Percentiles rank a stretch among this genome's conserved stretches.
These are phyloP conservation scores for Lippia alba DNA, from an alignment of 305 asterid genomes.

Conservation along the genomic window DNA sequence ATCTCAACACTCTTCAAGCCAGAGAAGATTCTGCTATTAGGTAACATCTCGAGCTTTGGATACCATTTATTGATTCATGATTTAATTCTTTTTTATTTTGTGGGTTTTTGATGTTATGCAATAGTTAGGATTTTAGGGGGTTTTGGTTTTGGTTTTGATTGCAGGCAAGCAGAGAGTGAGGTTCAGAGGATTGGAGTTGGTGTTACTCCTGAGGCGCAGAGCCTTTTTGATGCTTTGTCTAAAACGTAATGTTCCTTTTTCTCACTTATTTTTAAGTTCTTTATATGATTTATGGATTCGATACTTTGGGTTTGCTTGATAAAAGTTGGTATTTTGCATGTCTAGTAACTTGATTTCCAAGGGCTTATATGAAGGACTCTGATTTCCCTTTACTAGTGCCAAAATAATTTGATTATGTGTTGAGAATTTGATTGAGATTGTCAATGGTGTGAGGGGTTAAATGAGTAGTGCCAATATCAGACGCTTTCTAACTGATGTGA, in stretches of 20 bases:
- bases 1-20: constrained; percentile 70
- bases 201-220: constrained; percentile 80
- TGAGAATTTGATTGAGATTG: too few relatives aligned
- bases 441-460: too few relatives aligned
- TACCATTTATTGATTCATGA: too few relatives aligned
- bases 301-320: neutral
- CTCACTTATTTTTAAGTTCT: neutral
- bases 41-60: constrained; percentile 38
- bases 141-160: constrained; percentile 10
- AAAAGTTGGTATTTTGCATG: too few relatives aligned
- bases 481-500: too few relatives aligned
- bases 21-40: constrained; percentile 90
- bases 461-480: too few relatives aligned
- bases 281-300: neutral
- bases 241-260: constrained; percentile 56
- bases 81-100: neutral
- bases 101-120: neutral
- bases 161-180: constrained; percentile 83
- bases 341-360: too few relatives aligned
- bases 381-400: too few relatives aligned
- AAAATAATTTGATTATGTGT: too few relatives aligned
- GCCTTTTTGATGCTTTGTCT: constrained; percentile 71
- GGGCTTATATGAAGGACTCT: too few relatives aligned
- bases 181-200: constrained; percentile 87
- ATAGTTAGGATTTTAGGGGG: neutral